Base-by-base conservation (phyloP, 2,329 filamentous ascomycete species). In the Aspergillus thermomutatus region DNA sequence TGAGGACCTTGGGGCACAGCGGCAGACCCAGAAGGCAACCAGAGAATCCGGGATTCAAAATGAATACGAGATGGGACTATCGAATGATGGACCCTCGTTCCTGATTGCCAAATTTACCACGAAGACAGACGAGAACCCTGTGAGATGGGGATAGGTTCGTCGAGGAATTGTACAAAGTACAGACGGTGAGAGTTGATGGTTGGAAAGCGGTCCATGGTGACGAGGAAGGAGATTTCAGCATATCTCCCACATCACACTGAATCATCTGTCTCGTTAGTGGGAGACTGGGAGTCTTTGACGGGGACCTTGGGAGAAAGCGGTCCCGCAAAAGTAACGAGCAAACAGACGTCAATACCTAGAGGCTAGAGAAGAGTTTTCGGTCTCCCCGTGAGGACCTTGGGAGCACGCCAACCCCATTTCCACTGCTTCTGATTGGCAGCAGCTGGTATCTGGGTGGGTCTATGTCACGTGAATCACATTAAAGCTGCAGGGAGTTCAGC, bases 381-480 rank as follows among this genome's bases (percentile, higher is more conserved):
- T 19, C n/a, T 45, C 10, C 28, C 50, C 8, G 37, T 65, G 69
- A 64, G 70, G 64, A 73, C 70, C 70, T 71, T 73, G 70, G 58
- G 69, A 62, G 64, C 63, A 53, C 21, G 41, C 47, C 59, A 56
- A 54, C 56, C 52, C 52, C 34, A 57, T 64, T 63, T 55, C 60
- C 14, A 52, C 60, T 53, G 57, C 49, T 52, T 48, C 55, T 55
- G 52, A 53, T 23, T 31, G 47, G 60, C 61, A 61, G 64, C 64
- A 62, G 47, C 41, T 23, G 1, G 9, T 17, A n/a, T 17, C 37
- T 17, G 17, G 17, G n/a, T 11, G 41, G 41, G 41, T 11, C 8
- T n/a, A 0, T 1, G 4, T 46, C 43, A 46, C 43, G 21, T 46
- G 21, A 23, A 19, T 0, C 2, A 14, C 23, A 14, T 46, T 23